phyloP scores from a whole-genome alignment of 768 basidiomycete species.

The Lepiota venenata region DNA sequence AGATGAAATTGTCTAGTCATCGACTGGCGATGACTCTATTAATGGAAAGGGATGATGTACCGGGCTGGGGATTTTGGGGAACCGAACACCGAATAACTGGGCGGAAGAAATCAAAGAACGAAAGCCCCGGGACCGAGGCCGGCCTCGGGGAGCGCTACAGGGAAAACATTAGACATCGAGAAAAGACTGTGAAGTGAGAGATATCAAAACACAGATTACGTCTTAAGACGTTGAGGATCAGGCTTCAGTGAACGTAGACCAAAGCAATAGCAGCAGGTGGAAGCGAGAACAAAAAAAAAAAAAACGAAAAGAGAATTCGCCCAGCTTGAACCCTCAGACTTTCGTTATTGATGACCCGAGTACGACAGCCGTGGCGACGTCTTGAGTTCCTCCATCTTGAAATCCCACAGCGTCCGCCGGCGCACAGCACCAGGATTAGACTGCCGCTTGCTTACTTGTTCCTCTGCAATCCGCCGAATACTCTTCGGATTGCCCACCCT shows the following conservation, averaged over 20 bases:
- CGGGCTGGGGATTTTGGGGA: too few species aligned
- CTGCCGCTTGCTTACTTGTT: conserved; percentile 56
- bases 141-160: not conserved
- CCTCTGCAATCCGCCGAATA: conserved; percentile 79
- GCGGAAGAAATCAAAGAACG: too few species aligned
- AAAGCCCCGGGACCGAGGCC: too few species aligned
- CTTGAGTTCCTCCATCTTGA: conserved; percentile 38
- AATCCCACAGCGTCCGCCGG: conserved; percentile 41
- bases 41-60: too few species aligned
- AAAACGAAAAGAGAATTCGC: not conserved
- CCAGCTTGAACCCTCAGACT: not conserved
- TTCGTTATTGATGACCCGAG: conserved; percentile 1
- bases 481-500: conserved; percentile 56
- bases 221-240: not conserved
- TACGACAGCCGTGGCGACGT: not conserved
- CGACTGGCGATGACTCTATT: too few species aligned
- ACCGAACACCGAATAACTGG: too few species aligned
- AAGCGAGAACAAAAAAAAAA: not conserved
- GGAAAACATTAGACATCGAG: not conserved
- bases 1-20: too few species aligned
- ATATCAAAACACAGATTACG: too few species aligned
- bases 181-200: not conserved
- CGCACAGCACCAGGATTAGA: conserved; percentile 37
- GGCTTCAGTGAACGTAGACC: not conserved
- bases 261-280: not conserved